These are phyloP conservation scores for Heritiera fomes DNA, from an alignment of 345 rosid species.

Conservation along the genomic window DNA sequence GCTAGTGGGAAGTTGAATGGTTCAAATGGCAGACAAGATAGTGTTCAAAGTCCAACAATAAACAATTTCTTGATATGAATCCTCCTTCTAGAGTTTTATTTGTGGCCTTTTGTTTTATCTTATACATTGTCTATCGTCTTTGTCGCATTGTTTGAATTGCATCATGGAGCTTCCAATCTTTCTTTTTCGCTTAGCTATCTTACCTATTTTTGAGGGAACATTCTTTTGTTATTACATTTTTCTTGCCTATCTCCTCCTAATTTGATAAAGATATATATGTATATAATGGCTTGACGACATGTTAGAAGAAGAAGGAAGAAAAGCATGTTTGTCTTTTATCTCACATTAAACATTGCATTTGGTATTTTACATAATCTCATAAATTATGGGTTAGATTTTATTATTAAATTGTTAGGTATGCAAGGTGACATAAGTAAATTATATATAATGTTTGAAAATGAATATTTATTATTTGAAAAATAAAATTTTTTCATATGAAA, in stretches of 20 bases:
- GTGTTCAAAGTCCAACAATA: slow-evolving; percentile 21
- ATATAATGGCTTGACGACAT: no score
- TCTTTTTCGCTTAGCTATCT: neutral
- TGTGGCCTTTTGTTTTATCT: neutral
- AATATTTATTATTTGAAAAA: no score
- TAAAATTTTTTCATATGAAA: no score
- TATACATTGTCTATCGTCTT: neutral
- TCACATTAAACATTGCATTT: no score
- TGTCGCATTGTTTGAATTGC: neutral
- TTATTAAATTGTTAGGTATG: neutral
- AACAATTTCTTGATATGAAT: neutral
- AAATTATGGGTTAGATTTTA: neutral
- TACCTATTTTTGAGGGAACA: neutral
- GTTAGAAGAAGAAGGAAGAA: neutral
- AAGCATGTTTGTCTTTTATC: no score
- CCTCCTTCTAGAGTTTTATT: neutral
- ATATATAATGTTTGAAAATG: neutral
- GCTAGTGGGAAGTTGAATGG: slow-evolving; percentile 14
- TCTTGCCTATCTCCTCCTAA: no score
- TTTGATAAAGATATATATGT: no score
- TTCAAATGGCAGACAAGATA: slow-evolving; percentile 28
- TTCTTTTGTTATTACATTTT: neutral
- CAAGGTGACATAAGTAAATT: neutral
- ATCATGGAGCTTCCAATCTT: neutral
- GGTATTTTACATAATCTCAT: neutral